Evolutionary conservation across 257 asterid species (phyloP), one percentile per base, ranked within the genome.

Genomic region (Fraxinus quadrangulata): DNA sequence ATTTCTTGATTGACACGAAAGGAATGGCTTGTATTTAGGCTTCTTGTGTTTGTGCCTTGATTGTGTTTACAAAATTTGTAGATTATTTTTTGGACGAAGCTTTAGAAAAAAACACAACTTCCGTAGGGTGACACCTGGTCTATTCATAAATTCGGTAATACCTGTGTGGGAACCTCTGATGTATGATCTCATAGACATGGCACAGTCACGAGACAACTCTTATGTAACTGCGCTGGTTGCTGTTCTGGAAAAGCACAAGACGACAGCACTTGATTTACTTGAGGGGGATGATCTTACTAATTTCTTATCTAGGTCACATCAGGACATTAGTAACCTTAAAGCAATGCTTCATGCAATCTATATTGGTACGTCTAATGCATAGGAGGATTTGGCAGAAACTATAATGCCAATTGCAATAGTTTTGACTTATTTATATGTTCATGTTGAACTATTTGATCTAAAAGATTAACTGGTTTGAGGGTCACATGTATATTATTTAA

Each of bases 161-260:
- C 99, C 24, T 95, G 99, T 74, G 97, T 95, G 49, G 99, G 99
- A 76, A 89, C 86, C 82, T 86, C 98, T 93, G 97, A 95, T 95
- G 97, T 95, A 91, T 75, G 97, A 86, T 83, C 96, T 95, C 80
- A 89, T 95, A 83, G 71, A 86, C 85, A 95, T 84, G 85, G 98
- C 99, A 45, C 89, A 95, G 74, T 78, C 91, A 12, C 86, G 98
- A 19, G 96, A 95, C 68, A 94, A 88, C 79, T 86, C 93, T 45
- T 95, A 91, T 72, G 23, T 78, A 31, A 37, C 70, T 71, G 92
- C 98, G 45, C 78, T 92, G 70, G 97, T 93, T 77, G 90, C 89
- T 71, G 95, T 95, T 77, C 71, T 86, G 12, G 97, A 95, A 83
- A 95, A 90, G 81, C 99, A 93, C 88, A 88, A 88, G 81, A 75